Evolutionary conservation across 495 filamentous ascomycete genomes (phyloP).

Genomic region (Neohortaea acidophila): DNA sequence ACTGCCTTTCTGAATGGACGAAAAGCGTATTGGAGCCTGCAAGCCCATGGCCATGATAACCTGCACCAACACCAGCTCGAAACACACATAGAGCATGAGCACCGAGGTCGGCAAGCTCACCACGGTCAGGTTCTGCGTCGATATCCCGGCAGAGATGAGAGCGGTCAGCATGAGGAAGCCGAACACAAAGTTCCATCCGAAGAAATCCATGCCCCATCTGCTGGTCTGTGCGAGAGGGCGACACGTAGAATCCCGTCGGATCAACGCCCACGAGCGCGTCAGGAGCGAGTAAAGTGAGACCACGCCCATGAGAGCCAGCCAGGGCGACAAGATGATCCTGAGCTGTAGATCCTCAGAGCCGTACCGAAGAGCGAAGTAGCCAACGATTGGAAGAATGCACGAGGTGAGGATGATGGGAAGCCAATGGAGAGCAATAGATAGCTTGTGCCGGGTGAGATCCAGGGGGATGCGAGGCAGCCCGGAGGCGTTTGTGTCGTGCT

Average conservation of each 20-base stretch:
- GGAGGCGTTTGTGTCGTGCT: not conserved
- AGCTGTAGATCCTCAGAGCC: not conserved
- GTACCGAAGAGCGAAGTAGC: not conserved
- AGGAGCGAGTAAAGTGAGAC: not conserved
- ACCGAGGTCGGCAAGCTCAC: not conserved
- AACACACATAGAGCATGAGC: not conserved
- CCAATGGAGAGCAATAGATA: not conserved
- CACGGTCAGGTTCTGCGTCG: not conserved
- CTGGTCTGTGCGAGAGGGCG: not conserved
- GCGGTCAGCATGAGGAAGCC: not conserved
- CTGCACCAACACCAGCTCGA: not conserved
- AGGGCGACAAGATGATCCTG: not conserved
- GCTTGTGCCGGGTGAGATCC: not conserved
- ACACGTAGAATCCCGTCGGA: not conserved
- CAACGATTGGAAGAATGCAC: not conserved
- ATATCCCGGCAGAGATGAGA: not conserved
- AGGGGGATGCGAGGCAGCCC: constrained; percentile 1
- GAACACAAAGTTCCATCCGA: constrained; percentile 1
- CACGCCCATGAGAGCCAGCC: not conserved
- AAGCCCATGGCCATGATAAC: not conserved
- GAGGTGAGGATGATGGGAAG: not conserved
- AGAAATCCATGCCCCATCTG: not conserved
- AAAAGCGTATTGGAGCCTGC: not conserved
- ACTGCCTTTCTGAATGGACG: not conserved
- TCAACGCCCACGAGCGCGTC: not conserved